Evolutionary conservation across 106 monocot species (phyloP), one percentile per base, ranked within the genome.

Genomic region (Chionographis japonica): DNA sequence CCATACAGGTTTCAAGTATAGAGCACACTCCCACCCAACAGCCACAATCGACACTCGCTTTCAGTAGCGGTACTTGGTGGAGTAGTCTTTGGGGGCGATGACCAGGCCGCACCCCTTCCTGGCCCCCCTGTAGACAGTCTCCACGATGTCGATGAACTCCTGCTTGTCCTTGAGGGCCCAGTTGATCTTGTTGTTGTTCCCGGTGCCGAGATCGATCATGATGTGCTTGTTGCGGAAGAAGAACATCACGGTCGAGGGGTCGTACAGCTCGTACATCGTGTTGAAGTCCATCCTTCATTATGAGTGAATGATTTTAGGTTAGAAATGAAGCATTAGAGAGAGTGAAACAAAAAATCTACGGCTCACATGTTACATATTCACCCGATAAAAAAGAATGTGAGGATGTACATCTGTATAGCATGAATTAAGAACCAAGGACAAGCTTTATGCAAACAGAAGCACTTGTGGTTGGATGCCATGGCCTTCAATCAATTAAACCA

Each of bases 111-210:
- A 77, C 2, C 82, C 82, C 56, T 83, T 83, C 62, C 82, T 72
- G 8, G 82, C 82, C 11, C 82, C 82, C 8, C 82, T 42, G 65
- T 77, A 83, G 13, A 83, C 74, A 2, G 82, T 83, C 74, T 83
- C 82, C 4, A 83, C 37, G 16, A 83, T 83, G 70, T 83, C 82
- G 20, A 78, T 83, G 74, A 83, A 83, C 65, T 83, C 82, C 69
- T 83, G 77, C 56, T 83, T 83, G 52, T 78, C 78, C 63, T 83
- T 83, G 54, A 83, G 35, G 3, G 82, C 82, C 82, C 82, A 83
- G 69, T 83, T 83, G 38, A 83, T 83, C 78, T 83, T 83, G 74
- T 83, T 83, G 74, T 83, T 83, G 78, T 83, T 83, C n/a, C 82
- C 82, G 7, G 82, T 83, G 8, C 82, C 82, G 52, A 83, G 78